Conservation (phyloP, 2,329 filamentous ascomycete species). For the Aspergillus bombycis region DNA sequence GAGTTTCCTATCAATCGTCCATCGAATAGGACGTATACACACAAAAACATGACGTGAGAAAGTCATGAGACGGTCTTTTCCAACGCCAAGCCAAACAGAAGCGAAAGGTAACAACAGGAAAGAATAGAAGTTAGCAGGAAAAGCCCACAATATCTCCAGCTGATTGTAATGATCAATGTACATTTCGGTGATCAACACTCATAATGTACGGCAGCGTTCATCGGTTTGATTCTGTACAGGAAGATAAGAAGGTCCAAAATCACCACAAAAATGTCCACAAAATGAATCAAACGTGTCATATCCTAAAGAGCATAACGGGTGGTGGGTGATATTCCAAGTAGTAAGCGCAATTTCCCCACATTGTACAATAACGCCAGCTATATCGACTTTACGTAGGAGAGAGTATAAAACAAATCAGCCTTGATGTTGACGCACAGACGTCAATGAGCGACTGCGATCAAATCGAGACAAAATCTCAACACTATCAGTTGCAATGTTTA, state of each 20-base stretch:
- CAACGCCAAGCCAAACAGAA: neutral
- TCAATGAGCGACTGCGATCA: neutral
- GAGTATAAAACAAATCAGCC: neutral
- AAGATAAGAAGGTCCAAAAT: neutral
- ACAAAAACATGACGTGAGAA: neutral
- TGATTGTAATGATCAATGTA: neutral
- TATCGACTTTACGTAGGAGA: neutral
- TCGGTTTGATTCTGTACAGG: neutral
- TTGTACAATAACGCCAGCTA: neutral
- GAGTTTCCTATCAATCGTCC: neutral
- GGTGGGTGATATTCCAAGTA: neutral
- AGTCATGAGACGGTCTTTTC: neutral
- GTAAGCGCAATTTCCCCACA: neutral
- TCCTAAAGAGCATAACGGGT: neutral
- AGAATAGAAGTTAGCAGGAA: neutral
- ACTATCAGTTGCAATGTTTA: conserved; percentile 19
- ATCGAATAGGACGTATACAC: neutral
- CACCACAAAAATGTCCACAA: neutral
- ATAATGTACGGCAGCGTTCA: neutral
- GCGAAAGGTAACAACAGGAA: neutral
- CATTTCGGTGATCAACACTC: neutral
- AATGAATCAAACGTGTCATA: neutral
- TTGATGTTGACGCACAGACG: neutral
- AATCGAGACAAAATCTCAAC: conserved; percentile 2
- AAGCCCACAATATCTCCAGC: neutral